Conservation (phyloP, 441 rosid species). For the Sinapis alba region DNA sequence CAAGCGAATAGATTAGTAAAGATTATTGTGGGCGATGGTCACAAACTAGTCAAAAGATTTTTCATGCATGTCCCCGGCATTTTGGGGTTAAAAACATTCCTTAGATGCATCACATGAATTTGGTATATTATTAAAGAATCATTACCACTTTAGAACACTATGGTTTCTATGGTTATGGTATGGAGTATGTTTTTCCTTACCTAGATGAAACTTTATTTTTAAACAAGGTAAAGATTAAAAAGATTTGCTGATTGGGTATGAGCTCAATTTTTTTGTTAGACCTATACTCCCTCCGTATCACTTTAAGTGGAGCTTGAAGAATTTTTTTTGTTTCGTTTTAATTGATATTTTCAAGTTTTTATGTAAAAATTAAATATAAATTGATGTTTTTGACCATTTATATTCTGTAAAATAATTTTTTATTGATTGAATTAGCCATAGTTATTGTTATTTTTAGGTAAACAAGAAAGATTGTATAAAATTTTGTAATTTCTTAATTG, state of each 20-base stretch:
- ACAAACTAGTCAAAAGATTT: constrained; percentile 35
- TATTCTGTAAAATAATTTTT: too few species aligned
- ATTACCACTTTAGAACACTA: constrained; percentile 32
- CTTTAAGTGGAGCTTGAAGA: too few species aligned
- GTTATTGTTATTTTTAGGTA: too few species aligned
- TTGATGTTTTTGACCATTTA: too few species aligned
- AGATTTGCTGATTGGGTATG: neutral
- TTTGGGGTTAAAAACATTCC: constrained; percentile 44
- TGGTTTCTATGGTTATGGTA: constrained; percentile 26
- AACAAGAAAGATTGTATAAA: too few species aligned
- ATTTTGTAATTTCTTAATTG: too few species aligned
- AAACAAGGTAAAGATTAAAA: neutral
- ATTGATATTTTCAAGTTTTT: too few species aligned
- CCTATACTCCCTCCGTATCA: too few species aligned
- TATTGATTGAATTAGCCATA: too few species aligned
- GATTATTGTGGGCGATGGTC: constrained; percentile 38
- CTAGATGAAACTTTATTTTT: constrained; percentile 6
- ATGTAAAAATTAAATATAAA: too few species aligned
- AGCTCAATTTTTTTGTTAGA: neutral
- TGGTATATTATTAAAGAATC: constrained; percentile 35
- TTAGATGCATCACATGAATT: constrained; percentile 33
- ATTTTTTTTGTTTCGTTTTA: too few species aligned
- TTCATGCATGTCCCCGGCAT: constrained; percentile 37
- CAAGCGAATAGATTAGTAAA: constrained; percentile 16
- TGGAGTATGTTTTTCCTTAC: constrained; percentile 35